Evolutionary conservation across 2,329 filamentous ascomycete species (phyloP).

Genomic region (Ramularia collo-cygni): DNA sequence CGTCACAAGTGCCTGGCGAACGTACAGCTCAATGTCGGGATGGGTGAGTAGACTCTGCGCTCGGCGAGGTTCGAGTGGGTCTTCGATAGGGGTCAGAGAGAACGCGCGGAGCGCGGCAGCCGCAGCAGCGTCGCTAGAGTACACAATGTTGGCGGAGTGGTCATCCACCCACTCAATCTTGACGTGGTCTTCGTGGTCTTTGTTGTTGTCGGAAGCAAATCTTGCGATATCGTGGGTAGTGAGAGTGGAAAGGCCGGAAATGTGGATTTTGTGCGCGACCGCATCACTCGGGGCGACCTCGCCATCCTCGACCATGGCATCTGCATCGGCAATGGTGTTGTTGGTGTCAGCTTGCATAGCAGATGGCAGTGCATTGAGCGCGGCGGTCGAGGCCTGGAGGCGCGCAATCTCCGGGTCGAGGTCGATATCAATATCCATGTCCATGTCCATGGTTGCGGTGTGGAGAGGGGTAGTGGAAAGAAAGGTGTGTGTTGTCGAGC

Average conservation of each 20-base stretch:
- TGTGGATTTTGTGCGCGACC: constrained; percentile 63
- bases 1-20: constrained; percentile 65
- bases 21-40: constrained; percentile 61
- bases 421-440: constrained; percentile 28
- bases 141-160: constrained; percentile 79
- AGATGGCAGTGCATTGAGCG: constrained; percentile 19
- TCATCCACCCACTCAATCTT: constrained; percentile 94
- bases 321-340: constrained; percentile 12
- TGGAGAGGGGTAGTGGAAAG: too few species aligned
- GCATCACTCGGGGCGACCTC: constrained; percentile 26
- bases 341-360: constrained; percentile 14
- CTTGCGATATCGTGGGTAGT: constrained; percentile 72
- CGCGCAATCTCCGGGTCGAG: constrained; percentile 28
- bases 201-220: constrained; percentile 59
- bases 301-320: constrained; percentile 28
- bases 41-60: constrained; percentile 63
- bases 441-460: constrained; percentile 14
- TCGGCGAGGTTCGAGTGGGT: constrained; percentile 55
- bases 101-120: constrained; percentile 48
- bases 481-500: too few species aligned
- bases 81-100: constrained; percentile 27
- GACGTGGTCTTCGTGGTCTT: constrained; percentile 44
- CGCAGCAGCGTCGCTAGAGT: constrained; percentile 51
- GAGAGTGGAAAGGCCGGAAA: constrained; percentile 68
- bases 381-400: constrained; percentile 26